These are phyloP conservation scores for Arbutus unedo DNA, from an alignment of 148 eudicot species.

Conservation along the genomic window DNA sequence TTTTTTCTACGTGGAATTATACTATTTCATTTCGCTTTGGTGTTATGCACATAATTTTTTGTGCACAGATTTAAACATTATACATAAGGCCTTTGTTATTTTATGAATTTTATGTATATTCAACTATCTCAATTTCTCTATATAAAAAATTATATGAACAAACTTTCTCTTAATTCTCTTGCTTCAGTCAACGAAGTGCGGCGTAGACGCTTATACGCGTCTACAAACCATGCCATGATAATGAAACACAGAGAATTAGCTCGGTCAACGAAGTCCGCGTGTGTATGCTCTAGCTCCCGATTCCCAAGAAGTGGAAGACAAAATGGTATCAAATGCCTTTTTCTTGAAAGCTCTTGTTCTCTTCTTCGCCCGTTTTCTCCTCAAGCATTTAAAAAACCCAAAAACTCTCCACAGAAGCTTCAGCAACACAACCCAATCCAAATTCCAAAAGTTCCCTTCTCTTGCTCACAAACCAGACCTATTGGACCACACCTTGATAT, in stretches of 20 bases:
- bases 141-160: too few species aligned
- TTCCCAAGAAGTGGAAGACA: background rate
- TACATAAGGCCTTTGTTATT: too few species aligned
- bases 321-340: conserved; percentile 28
- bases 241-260: background rate
- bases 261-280: background rate
- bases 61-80: too few species aligned
- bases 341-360: conserved; percentile 32
- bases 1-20: too few species aligned
- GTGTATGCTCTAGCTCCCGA: background rate
- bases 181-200: too few species aligned
- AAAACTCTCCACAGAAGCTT: conserved; percentile 31
- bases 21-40: too few species aligned
- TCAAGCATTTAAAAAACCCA: conserved; percentile 35
- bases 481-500: conserved; percentile 33
- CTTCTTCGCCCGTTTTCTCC: conserved; percentile 38
- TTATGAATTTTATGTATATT: too few species aligned
- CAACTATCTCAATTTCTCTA: too few species aligned
- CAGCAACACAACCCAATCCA: conserved; percentile 21
- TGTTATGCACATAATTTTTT: too few species aligned
- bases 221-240: background rate
- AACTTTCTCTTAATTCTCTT: too few species aligned
- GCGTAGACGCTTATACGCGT: too few species aligned
- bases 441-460: conserved; percentile 32
- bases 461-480: conserved; percentile 20